Evolutionary conservation across 495 filamentous ascomycete species (phyloP), one percentile per base, ranked within the genome.

Genomic region (Penicillium canariense): DNA sequence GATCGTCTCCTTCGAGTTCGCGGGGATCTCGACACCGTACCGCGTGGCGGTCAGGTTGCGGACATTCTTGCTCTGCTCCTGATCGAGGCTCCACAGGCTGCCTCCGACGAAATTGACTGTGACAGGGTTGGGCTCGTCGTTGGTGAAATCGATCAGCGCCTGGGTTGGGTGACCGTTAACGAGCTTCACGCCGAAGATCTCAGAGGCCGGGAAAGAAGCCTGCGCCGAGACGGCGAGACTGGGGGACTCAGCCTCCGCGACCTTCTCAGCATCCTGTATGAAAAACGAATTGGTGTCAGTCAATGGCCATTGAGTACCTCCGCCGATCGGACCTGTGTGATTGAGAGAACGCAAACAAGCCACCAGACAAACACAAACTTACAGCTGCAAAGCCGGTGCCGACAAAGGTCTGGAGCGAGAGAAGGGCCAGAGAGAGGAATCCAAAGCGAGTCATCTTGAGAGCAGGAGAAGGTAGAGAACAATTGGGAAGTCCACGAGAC

Each of bases 161-260:
- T 84, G 81, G 47, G 91, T 96, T n/a, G 90, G 81, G 55, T 86
- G 84, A 65, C 91, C 90, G 68, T 98, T 98, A 76, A 97, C 83
- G 50, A 97, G 84, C 81, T 96, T 96, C 58, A 97, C 83, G 58
- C 94, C 94, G 61, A 96, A 96, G 75, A 96, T 87, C 75, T 94
- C 90, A 66, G 89, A 84, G 28, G 88, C 80, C 38, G 91, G 90
- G 82, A 97, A 98, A 50, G 82, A 82, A 42, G 91, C 85, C 54
- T 81, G 77, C 59, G 94, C 80, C 17, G 84, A 81, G 67, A 96
- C 84, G 58, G 88, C 85, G 50, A 96, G 78, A 55, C 82, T 78
- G 52, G 81, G 76, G 15, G 79, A 70, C 26, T 75, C 74, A 58
- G 73, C 58, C 55, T 73, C 74, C 20, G 80, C 74, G 54, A 68